Base-by-base conservation (phyloP, 352 stramenopile genomes). In the Phytopythium aichiense region DNA sequence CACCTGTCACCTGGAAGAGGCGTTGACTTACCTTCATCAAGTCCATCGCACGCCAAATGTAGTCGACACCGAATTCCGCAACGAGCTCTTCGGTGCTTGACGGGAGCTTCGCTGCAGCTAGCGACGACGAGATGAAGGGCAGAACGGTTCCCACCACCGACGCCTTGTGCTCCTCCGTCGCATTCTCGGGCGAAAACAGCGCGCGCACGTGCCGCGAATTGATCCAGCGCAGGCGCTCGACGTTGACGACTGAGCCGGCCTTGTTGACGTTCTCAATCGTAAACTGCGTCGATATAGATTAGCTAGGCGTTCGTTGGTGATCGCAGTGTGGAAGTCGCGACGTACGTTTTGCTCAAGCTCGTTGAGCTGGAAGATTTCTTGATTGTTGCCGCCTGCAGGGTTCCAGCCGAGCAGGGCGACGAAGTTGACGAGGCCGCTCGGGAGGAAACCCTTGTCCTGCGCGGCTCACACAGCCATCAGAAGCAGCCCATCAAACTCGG, bases 371-470 rank as follows among this genome's bases (percentile, higher is more conserved):
- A 98, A 99, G 63, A 99, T 98, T 66, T 99, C 97, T 69, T 99
- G 93, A 52, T 98, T 98, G 52, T 97, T 98, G 23, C 96, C 96
- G 56, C 95, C 88, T 12, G 85, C 84, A 12, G 87, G 85, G 70
- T 98, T 99, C 97, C 97, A 99, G 18, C 97, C 97, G 20, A 99
- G 87, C n/a, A 99, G 74, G 16, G 96, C 93, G 11, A 99, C 84
- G 64, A 99, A 99, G 64, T 99, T 99, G 50, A 99, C 96, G 63
- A 99, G 94, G 0, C 95, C 96, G 67, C 93, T 95, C 15, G 97
- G 87, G 9, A 99, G 74, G 68, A 96, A 99, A 20, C 97, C 97
- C 79, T 98, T 96, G 55, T 97, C 77, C 77, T 94, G 69, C 53
- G 11, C 11, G 33, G 33, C 33, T 8, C 33, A 55, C 9, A 13